Evolutionary conservation across 768 basidiomycete species (phyloP), one percentile per base, ranked within the genome.

Genomic region (Rhizopogon vinicolor): DNA sequence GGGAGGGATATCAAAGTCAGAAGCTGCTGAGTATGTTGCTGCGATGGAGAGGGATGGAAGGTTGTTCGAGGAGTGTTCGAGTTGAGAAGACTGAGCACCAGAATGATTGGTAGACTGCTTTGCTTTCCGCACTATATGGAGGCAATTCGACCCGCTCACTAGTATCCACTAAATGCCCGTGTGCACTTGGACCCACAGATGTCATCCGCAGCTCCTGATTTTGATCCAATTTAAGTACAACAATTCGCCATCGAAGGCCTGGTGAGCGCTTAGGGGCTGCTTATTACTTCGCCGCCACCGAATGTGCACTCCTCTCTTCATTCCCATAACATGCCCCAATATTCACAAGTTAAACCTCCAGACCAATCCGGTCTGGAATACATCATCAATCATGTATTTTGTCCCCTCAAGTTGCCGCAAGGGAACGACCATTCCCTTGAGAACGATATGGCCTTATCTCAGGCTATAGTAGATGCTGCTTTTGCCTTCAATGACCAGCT

Each of bases 1-100:
- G 28, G 88, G 91, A 0, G 72, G 71, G 5, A 71, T 78, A 63
- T 69, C 78, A 1, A 68, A 74, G 31, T 78, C 78, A 16, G 82
- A 80, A 35, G 86, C 25, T 5, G 73, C 72, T 40, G 70, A 70
- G 48, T 90, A 84, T 65, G 3, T 25, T 25, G 25, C 25, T 25
- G 25, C 25, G 25, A 84, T 98, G 83, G 84, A 88, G 58, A 75
- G 74, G 43, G 78, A 83, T 49, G 86, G 86, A 5, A 75, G 87
- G 61, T 64, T 93, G 51, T 78, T 85, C 35, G 93, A 94, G 62
- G 93, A 96, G 63, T 92, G 90, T 54, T 95, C 92, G 92, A 89
- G 83, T 60, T 89, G 46, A 48, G 46, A 48, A 49, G 4, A 16
- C 3, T 49, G 19, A 49, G 46, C 8, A 8, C 33, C 3, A 48